These are phyloP conservation scores for Vigna radiata DNA, from an alignment of 306 rosid genomes.

Conservation along the genomic window DNA sequence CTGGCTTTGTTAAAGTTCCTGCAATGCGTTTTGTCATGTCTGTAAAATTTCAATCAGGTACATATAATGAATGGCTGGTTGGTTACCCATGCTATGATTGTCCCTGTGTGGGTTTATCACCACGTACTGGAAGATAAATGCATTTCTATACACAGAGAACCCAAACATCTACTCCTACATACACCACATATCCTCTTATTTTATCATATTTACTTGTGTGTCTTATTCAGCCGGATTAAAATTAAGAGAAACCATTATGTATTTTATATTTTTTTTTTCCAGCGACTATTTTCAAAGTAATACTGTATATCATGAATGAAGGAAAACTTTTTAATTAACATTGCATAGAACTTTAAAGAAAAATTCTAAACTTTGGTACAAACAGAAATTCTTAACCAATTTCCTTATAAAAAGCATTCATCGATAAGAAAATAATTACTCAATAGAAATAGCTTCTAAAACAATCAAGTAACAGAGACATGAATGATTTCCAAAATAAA, in stretches of 20 bases:
- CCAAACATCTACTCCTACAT: too few species aligned
- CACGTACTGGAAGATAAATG: neutral
- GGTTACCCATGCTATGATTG: neutral
- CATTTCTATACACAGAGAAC: neutral
- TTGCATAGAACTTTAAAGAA: neutral
- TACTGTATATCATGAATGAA: too few species aligned
- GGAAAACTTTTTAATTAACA: neutral
- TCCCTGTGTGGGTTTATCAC: slow-evolving; percentile 10
- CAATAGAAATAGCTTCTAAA: too few species aligned
- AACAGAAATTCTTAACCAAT: too few species aligned
- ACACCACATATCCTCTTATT: neutral
- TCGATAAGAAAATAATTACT: too few species aligned
- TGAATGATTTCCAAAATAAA: neutral
- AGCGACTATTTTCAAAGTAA: neutral
- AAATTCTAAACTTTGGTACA: neutral
- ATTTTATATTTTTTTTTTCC: neutral
- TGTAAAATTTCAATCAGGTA: slow-evolving; percentile 20
- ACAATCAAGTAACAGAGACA: neutral
- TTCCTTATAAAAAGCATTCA: too few species aligned
- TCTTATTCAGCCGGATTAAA: neutral
- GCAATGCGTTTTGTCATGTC: slow-evolving; percentile 15
- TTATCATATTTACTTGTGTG: too few species aligned
- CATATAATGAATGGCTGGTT: neutral
- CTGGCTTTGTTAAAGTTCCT: neutral
- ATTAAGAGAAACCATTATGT: neutral